Base-by-base conservation (phyloP, 192 early-diverging fungal species). In the Chytriomyces confervae region DNA sequence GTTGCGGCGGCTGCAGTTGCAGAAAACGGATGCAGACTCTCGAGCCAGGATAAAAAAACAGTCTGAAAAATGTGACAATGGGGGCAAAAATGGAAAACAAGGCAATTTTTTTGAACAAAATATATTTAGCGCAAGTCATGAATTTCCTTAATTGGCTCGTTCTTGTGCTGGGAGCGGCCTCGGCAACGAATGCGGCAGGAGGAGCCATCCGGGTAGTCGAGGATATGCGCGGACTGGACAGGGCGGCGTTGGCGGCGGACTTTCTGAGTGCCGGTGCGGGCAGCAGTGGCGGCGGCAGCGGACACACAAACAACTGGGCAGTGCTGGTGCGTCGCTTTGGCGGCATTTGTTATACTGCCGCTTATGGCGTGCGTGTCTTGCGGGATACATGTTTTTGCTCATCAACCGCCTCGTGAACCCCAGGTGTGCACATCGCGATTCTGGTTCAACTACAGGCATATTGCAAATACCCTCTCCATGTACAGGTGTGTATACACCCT, bases 381-480 rank as follows among this genome's bases (percentile, higher is more conserved):
- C n/a, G 46, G n/a, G 24, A 6, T 4, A 36, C 36, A 36, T 36
- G 64, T 1, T 43, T 23, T 77, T n/a, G 43, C 50, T 79, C 27
- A 75, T 4, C 7, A 78, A 79, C 46, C 16, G 45, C 11, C 27
- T 24, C 24, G 62, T 62, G n/a, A 16, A 23, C 45, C 43, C 5
- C 61, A 94, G 92, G 93, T 97, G 29, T 95, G 95, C 86, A 97
- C 98, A 3, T 99, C 98, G 11, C 91, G 98, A 7, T 99, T 97
- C 84, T 99, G 98, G 98, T 98, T 99, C 89, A 99, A 99, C 84
- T 99, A 99, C 84, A 77, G 86, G 36, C 98, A 99, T 83, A 96
- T 97, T 63, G 96, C 98, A 79, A 99, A 99, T 81, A 95, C 97
- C 8, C 86, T 99, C 29, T 97, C 97, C 20, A 97, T 99, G 87